A percentile compares a stretch with the other conserved stretches of the same genome.
Conservation (phyloP, 2,329 filamentous ascomycete species). For the Macrophomina phaseolina region DNA sequence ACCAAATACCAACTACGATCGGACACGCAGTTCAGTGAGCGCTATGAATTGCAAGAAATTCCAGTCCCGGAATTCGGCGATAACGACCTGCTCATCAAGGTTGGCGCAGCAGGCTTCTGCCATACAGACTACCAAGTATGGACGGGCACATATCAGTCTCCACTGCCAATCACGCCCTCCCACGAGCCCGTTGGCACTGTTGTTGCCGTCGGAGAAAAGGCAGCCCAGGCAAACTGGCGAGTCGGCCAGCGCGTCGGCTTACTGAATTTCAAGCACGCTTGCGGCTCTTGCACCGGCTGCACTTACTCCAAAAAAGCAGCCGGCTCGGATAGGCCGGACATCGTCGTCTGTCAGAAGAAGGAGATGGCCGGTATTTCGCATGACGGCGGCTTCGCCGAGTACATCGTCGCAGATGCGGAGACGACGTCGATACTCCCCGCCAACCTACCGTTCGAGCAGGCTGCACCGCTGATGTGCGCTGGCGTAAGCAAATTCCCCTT, state of each 20-base stretch:
- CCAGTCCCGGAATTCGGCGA: slow-evolving; percentile 31
- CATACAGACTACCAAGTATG: slow-evolving; percentile 38
- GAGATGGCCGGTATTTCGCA: slow-evolving; percentile 38
- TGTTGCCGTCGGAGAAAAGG: slow-evolving; percentile 36
- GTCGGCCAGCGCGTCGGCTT: slow-evolving; percentile 38
- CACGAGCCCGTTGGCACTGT: slow-evolving; percentile 42
- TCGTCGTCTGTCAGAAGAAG: slow-evolving; percentile 34
- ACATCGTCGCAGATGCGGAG: slow-evolving; percentile 40
- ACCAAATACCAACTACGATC: neutral
- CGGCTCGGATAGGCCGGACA: too few relatives aligned
- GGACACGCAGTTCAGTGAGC: slow-evolving; percentile 27
- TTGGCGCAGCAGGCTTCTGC: slow-evolving; percentile 38
- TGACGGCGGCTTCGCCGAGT: slow-evolving; percentile 42
- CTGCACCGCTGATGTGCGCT: slow-evolving; percentile 44
- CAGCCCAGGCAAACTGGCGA: slow-evolving; percentile 36
- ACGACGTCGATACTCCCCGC: slow-evolving; percentile 35
- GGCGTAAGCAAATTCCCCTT: slow-evolving; percentile 34
- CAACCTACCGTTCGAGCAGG: slow-evolving; percentile 37
- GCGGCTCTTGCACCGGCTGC: too few relatives aligned
- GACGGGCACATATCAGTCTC: slow-evolving; percentile 34
- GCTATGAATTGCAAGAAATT: slow-evolving; percentile 24
- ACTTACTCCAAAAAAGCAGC: too few relatives aligned
- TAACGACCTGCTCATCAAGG: slow-evolving; percentile 34
- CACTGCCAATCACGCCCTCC: slow-evolving; percentile 40
- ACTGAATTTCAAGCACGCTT: slow-evolving; percentile 25